Conservation (phyloP, 805 yeast species). For the Yamadazyma olivae region DNA sequence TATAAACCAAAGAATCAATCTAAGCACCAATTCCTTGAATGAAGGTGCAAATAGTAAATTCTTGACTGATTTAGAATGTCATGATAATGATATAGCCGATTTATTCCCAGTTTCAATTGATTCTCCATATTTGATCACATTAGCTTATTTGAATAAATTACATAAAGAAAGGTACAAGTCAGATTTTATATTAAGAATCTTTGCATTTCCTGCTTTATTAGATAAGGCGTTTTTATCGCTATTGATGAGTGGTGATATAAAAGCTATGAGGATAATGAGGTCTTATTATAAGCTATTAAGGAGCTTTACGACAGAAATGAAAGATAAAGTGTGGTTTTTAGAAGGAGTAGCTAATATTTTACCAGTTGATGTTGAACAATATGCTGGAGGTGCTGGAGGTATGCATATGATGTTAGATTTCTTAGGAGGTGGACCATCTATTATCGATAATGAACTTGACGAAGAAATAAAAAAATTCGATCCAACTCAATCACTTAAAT, state of each 20-base stretch:
- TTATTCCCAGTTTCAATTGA: constrained; percentile 79
- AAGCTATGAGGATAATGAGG: constrained; percentile 89
- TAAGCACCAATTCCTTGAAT: constrained; percentile 15
- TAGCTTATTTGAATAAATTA: constrained; percentile 80
- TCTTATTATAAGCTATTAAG: constrained; percentile 80
- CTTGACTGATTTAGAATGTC: constrained; percentile 67
- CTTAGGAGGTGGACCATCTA: constrained; percentile 63
- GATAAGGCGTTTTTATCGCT: constrained; percentile 77
- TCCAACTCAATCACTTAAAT: constrained; percentile 42
- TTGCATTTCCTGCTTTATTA: constrained; percentile 89
- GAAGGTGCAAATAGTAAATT: constrained; percentile 25
- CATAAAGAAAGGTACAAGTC: constrained; percentile 79
- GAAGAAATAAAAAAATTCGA: constrained; percentile 41
- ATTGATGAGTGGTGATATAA: constrained; percentile 78
- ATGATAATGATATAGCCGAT: constrained; percentile 81
- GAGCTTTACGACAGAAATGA: constrained; percentile 81
- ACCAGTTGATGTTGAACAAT: constrained; percentile 89
- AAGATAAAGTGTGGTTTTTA: constrained; percentile 88
- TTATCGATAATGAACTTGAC: constrained; percentile 37
- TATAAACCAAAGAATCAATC: constrained; percentile 38
- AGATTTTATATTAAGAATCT: constrained; percentile 81
- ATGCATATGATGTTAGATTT: constrained; percentile 91
- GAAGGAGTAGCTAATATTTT: constrained; percentile 87
- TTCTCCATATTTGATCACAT: constrained; percentile 84
- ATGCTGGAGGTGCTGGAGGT: constrained; percentile 83